Percentiles rank a stretch among this genome's conserved stretches.
Evolutionary conservation across 164 flowering plant species (phyloP).

Genomic region (Tinospora cordifolia): DNA sequence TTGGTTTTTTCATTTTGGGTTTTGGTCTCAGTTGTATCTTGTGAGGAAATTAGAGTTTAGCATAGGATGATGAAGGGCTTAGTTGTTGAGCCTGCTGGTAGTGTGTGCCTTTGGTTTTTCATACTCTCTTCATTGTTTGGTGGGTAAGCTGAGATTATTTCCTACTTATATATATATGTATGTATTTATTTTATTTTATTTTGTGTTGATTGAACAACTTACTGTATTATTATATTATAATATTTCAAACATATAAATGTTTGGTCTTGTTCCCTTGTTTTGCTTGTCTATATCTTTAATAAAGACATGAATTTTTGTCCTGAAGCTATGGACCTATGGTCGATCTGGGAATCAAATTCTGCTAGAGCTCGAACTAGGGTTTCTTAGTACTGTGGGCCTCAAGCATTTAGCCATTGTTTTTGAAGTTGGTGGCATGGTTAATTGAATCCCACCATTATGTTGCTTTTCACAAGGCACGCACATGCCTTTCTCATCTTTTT

Average conservation of each 20-base stretch:
- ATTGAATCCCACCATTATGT: too few species aligned
- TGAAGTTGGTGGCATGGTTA: too few species aligned
- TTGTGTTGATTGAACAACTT: slow-evolving; percentile 2
- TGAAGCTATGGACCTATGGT: background rate
- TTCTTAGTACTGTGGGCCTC: background rate
- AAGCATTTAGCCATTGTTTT: background rate
- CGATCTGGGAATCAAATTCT: background rate
- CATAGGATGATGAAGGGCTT: background rate
- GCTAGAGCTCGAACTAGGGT: background rate
- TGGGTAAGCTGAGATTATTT: background rate
- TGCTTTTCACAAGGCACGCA: too few species aligned
- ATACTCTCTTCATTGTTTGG: background rate
- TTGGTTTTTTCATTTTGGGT: background rate
- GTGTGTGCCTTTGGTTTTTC: background rate
- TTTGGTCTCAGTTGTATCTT: background rate
- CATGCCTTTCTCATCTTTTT: too few species aligned
- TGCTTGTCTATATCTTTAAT: background rate
- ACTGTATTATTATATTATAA: slow-evolving; percentile 3
- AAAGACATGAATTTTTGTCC: background rate
- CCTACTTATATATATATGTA: background rate
- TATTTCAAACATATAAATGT: slow-evolving; percentile 4
- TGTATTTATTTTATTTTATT: background rate
- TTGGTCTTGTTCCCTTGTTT: background rate
- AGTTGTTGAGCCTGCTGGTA: background rate
- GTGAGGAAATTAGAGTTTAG: background rate